phyloP scores from a whole-genome alignment of 2,329 filamentous ascomycete species.

The Sphaerulina musiva region DNA sequence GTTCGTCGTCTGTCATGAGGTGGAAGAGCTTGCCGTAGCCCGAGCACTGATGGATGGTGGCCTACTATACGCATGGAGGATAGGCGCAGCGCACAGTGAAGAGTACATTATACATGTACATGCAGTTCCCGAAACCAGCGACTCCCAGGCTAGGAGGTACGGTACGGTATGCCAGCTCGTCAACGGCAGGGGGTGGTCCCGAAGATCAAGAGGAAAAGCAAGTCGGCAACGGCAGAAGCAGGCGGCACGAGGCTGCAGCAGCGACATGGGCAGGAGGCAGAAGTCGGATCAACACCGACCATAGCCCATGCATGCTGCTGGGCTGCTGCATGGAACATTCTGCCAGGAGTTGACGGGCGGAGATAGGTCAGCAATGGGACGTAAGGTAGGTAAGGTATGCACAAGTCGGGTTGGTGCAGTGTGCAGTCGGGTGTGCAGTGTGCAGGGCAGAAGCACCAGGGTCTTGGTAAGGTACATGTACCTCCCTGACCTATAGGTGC shows the following conservation, averaged over 20 bases:
- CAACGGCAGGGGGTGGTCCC: background rate
- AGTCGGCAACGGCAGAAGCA: background rate
- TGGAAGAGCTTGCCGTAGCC: too few species aligned
- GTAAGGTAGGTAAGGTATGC: background rate
- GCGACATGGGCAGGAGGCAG: background rate
- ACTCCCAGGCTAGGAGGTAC: background rate
- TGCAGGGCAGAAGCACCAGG: background rate
- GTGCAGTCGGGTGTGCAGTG: background rate
- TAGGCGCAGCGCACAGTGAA: too few species aligned
- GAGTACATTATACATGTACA: background rate
- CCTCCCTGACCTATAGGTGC: background rate
- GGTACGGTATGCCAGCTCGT: background rate
- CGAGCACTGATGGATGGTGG: too few species aligned
- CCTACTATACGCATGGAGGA: too few species aligned
- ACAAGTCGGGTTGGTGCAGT: too few species aligned
- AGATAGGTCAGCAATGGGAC: background rate
- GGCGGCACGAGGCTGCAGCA: background rate
- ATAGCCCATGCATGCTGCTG: background rate
- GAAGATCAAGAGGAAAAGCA: background rate
- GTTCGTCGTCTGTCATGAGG: too few species aligned
- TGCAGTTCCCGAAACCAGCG: background rate
- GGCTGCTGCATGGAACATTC: background rate
- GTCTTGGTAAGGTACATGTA: background rate
- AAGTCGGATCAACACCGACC: background rate
- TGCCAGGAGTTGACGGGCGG: conserved; percentile 1